Evolutionary conservation across 2,329 filamentous ascomycete genomes (phyloP).

Genomic region (Aspergillus novoparasiticus): DNA sequence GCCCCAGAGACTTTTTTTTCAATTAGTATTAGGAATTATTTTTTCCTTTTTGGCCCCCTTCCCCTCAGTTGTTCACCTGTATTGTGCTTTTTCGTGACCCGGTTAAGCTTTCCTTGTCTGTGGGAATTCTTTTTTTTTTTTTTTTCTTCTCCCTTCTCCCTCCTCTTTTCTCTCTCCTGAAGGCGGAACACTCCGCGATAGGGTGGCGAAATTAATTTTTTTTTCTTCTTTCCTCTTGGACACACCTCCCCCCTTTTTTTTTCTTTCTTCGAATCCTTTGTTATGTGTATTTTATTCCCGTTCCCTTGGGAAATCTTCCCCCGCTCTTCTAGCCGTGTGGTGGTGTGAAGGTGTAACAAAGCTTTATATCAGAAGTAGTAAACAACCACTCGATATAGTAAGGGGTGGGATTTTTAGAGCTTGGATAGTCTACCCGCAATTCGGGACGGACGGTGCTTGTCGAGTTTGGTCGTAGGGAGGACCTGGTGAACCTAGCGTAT

Average conservation of each 20-base stretch:
- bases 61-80: slow-evolving; percentile 20
- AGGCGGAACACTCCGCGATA: slow-evolving; percentile 21
- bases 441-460: slow-evolving; percentile 31
- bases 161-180: slow-evolving; percentile 9
- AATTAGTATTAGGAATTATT: slow-evolving; percentile 5
- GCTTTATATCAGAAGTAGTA: slow-evolving; percentile 20
- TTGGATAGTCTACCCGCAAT: slow-evolving; percentile 40
- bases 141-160: background rate
- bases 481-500: slow-evolving; percentile 38
- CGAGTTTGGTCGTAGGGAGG: slow-evolving; percentile 23
- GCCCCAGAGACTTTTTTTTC: slow-evolving; percentile 10
- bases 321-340: slow-evolving; percentile 17
- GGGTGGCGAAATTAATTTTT: slow-evolving; percentile 24
- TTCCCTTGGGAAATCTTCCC: slow-evolving; percentile 1
- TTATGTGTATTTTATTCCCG: slow-evolving; percentile 12
- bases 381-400: slow-evolving; percentile 23
- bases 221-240: slow-evolving; percentile 3
- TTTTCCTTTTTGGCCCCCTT: slow-evolving; percentile 19
- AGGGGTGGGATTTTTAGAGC: slow-evolving; percentile 21
- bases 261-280: slow-evolving; percentile 11
- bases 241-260: slow-evolving; percentile 10
- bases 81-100: slow-evolving; percentile 15
- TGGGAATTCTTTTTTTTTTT: slow-evolving; percentile 6
- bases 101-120: slow-evolving; percentile 30
- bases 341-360: slow-evolving; percentile 11